Evolutionary conservation across 768 basidiomycete species (phyloP), one percentile per base, ranked within the genome.

Genomic region (Omphalotus guepiniiformis): DNA sequence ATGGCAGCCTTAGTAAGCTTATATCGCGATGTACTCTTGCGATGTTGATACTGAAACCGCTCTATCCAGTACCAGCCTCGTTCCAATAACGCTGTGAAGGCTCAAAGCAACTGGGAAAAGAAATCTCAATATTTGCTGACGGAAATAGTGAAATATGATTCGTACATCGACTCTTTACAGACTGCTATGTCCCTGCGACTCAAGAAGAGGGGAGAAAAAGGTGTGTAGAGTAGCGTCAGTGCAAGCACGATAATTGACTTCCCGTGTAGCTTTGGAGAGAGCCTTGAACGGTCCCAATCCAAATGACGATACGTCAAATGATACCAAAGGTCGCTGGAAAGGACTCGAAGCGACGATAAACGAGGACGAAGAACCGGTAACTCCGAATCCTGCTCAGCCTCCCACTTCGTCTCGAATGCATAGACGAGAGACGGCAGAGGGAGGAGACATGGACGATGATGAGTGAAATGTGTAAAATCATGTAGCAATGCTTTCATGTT

Each of bases 141-240:
- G 7, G 95, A 99, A 69, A 89, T 92, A 34, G 89, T 93, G 61
- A 98, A 98, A 64, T 98, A 97, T 65, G 84, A 91, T 44, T 88
- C 88, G 13, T 99, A 99, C 63, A 85, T 95, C 47, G 93, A 95
- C 53, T 89, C 93, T 5, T 75, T 99, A 25, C 80, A 85, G 61
- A 67, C 72, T 3, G 94, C 88, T 29, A 94, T 93, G 84, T 71
- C 73, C 7, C 73, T 95, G 35, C 82, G 93, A 27, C 69, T 95
- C 55, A 91, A 90, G 68, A 91, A 85, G 63, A 80, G 92, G 45
- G 94, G 94, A 25, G 91, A 97, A 67, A 93, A 90, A 64, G 78
- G 76, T 72, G 37, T 22, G 50, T 48, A 4, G n/a, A 21, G 15
- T 39, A 6, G 4, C n/a, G n/a, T 21, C 26, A 15, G 15, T 8